These are phyloP conservation scores for Paecilomyces sp. DNA, from an alignment of 2,329 filamentous ascomycete genomes.

Conservation along the genomic window DNA sequence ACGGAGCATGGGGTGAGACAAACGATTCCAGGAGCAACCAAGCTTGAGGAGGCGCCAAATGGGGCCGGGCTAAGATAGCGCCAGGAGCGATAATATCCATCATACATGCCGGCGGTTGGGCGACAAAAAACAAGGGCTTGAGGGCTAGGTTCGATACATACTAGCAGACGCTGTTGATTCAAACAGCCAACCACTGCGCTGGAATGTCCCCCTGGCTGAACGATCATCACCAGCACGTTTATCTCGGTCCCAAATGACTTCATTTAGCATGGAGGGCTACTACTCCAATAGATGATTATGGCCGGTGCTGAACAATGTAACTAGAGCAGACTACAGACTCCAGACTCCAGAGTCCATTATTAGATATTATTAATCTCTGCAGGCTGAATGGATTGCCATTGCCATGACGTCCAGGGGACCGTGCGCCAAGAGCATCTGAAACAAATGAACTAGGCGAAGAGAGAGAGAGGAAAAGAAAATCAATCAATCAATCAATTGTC, in stretches of 20 bases:
- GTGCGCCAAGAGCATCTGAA: not conserved
- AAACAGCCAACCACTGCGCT: not conserved
- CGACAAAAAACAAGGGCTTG: not conserved
- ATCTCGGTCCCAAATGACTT: not conserved
- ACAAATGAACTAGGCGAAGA: not conserved
- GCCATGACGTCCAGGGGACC: not conserved
- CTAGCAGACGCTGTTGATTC: not conserved
- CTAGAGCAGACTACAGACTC: not conserved
- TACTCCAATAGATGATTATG: not conserved
- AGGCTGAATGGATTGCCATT: not conserved
- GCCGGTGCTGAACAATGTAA: not conserved
- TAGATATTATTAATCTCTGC: not conserved
- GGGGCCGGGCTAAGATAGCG: not conserved
- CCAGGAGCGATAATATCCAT: not conserved
- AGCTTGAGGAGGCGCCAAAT: not conserved
- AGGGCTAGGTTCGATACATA: not conserved
- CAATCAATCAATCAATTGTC: slow-evolving; percentile 1
- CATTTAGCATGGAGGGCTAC: too few species aligned
- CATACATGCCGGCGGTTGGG: not conserved
- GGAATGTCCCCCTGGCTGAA: not conserved
- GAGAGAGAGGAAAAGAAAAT: not conserved
- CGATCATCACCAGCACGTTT: not conserved
- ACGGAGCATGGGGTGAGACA: not conserved
- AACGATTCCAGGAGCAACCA: not conserved
- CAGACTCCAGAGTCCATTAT: not conserved